These are phyloP conservation scores for Rutstroemia sp. DNA, from an alignment of 2,329 filamentous ascomycete species.

Conservation along the genomic window DNA sequence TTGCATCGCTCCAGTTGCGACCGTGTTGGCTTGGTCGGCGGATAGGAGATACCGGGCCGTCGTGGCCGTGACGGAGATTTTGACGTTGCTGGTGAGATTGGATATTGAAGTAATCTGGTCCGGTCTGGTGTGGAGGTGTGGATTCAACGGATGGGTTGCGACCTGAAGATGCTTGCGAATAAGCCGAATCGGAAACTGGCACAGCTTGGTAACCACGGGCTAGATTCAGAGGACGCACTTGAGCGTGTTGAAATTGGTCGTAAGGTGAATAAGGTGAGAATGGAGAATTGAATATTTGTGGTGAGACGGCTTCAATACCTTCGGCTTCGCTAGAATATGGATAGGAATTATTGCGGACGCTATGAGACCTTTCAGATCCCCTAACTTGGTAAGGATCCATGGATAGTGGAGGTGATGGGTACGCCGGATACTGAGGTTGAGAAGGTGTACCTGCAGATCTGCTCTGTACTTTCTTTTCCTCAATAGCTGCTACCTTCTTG, in stretches of 20 bases:
- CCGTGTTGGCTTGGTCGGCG: conserved; percentile 3
- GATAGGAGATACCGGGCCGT: not conserved
- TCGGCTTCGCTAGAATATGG: not conserved
- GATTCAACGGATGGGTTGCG: conserved; percentile 3
- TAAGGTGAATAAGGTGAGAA: conserved; percentile 1
- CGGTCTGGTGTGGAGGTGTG: not conserved
- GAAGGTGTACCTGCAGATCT: conserved; percentile 15
- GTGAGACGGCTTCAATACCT: conserved; percentile 13
- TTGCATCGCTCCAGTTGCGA: conserved; percentile 8
- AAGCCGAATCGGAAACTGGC: conserved; percentile 3
- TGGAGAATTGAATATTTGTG: conserved; percentile 11
- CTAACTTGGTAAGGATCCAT: conserved; percentile 27
- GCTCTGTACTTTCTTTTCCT: conserved; percentile 12
- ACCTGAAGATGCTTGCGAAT: not conserved
- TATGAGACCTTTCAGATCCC: conserved; percentile 10
- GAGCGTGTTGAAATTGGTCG: not conserved
- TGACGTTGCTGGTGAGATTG: not conserved
- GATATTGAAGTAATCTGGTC: conserved; percentile 4
- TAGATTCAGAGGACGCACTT: not conserved
- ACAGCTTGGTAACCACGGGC: conserved; percentile 2
- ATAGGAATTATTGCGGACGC: conserved; percentile 13
- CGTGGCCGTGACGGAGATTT: conserved; percentile 3
- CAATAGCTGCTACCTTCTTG: conserved; percentile 29
- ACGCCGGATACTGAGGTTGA: conserved; percentile 4
- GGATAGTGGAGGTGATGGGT: conserved; percentile 16